Base-by-base conservation (phyloP, 139 green algal species). In the Pleodorina starrii region DNA sequence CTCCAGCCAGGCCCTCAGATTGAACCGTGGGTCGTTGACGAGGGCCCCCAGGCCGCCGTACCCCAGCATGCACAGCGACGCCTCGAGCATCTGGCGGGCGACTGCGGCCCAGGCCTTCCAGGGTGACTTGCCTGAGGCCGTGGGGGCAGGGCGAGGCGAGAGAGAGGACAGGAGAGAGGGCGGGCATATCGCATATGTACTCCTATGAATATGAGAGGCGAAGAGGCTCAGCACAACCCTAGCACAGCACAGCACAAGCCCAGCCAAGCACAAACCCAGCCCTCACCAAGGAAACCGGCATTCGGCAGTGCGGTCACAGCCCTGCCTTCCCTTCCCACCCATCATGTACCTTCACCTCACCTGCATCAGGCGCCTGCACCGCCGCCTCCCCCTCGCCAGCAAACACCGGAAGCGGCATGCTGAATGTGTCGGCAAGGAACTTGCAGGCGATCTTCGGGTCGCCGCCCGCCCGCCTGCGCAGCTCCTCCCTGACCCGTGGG, bases 31-130 rank as follows among this genome's bases (percentile, higher is more conserved):
- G 81, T 87, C 81, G 63, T 77, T 77, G 5, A 87, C 23, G 5
- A 87, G 60, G 1, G 81, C 81, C n/a, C 42, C 81, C 42, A 77
- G 16, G 81, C 77, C 77, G 43, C 81, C 81, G 54, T 66, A 66
- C 5, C 54, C 54, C 54, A 66, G 54, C 54, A 66, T 66, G 3
- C 21, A 66, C 29, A 66, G 25, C 9, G 54, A 66, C 3, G 54
- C 54, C 54, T 21, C 6, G 54, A 25, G 54, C 54, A 66, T 5
- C 3, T 12, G 21, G 21, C 29, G 54, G 25, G 54, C 9, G 54
- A 25, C 54, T 32, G 54, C 54, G 5, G 54, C 54, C 54, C 54
- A 66, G 54, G 54, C 54, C 54, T 66, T 21, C 54, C 54, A 66
- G n/a, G n/a, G n/a, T n/a, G n/a, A n/a, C n/a, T n/a, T n/a, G n/a